These are phyloP conservation scores for Candida pseudofarinosa DNA, from an alignment of 805 yeast species.

Conservation along the genomic window DNA sequence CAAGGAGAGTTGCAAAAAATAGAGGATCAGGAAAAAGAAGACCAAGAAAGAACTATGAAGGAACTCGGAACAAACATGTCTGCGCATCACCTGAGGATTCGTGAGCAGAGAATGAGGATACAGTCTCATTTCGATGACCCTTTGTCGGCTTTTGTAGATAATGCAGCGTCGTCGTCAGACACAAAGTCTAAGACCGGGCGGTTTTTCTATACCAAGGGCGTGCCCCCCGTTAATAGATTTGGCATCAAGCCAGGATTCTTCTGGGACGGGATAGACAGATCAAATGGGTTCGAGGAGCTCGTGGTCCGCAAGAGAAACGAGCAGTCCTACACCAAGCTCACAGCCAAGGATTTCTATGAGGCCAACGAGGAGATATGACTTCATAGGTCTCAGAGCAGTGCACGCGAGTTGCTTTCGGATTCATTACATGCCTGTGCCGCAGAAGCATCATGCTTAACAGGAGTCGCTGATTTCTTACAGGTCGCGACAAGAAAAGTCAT, in stretches of 20 bases:
- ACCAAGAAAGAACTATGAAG: conserved; percentile 20
- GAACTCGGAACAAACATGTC: conserved; percentile 22
- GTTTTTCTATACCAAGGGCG: conserved; percentile 47
- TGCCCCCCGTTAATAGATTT: conserved; percentile 67
- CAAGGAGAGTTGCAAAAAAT: conserved; percentile 38
- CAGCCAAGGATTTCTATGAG: background rate
- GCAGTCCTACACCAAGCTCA: conserved; percentile 18
- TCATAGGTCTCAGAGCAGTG: too few species aligned
- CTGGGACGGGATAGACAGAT: conserved; percentile 86
- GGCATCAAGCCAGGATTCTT: conserved; percentile 70
- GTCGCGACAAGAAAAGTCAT: too few species aligned
- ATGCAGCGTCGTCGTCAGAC: background rate
- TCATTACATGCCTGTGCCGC: too few species aligned
- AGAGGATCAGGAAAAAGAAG: conserved; percentile 24
- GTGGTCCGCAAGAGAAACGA: conserved; percentile 44
- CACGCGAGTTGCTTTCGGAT: too few species aligned
- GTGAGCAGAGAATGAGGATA: conserved; percentile 25
- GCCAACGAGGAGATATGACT: background rate
- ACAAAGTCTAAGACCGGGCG: conserved; percentile 38
- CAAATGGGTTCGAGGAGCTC: conserved; percentile 77
- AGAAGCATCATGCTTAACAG: too few species aligned
- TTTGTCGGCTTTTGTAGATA: conserved; percentile 24
- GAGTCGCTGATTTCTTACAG: too few species aligned
- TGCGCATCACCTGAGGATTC: conserved; percentile 14
- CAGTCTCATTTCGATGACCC: conserved; percentile 61